Evolutionary conservation across 1,284 basidiomycete species (phyloP), one percentile per base, ranked within the genome.

Genomic region (Vanrija humicola): DNA sequence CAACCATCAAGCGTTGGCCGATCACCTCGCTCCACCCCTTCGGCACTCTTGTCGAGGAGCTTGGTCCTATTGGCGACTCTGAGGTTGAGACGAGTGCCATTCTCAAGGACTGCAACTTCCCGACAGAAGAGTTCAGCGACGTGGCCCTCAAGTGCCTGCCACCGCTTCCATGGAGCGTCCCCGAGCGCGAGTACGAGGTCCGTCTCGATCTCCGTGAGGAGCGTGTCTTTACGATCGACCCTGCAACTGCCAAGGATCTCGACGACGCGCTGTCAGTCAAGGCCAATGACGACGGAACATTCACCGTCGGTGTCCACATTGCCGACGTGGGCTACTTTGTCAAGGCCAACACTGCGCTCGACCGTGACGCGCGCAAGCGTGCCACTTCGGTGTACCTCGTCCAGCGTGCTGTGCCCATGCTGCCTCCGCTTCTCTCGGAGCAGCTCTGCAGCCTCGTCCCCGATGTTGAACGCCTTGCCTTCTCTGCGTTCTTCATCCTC

Each of bases 81-180:
- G 93, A 98, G 76, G 94, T 97, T 8, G 95, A 98, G 78, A 98
- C 95, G 1, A 93, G 90, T 64, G 96, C 96, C 14, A 80, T 99
- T 56, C 82, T 99, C 64, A 98, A 98, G 77, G 95, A 98, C 75
- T 96, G 92, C 81, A 97, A 98, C 77, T 94, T 94, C 84, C 91
- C 91, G 1, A 90, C 89, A 0, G 91, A 95, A 73, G 91, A 95
- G 62, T 94, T 94, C 74, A 83, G 86, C 15, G 91, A 94, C 46
- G 89, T 89, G 66, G 93, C 96, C n/a, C 77, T 93, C 66, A 97
- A 97, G 76, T 97, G 94, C 72, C 79, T 98, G 29, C 96, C 96
- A 28, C 92, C 95, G 39, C 82, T 89, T 56, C 93, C 94, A 9
- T 47, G 46, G 62, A 90, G 88, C 40, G 87, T 98, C 65, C 93